phyloP scores from a whole-genome alignment of 2,329 filamentous ascomycete species.

The Atkinsonella texensis region DNA sequence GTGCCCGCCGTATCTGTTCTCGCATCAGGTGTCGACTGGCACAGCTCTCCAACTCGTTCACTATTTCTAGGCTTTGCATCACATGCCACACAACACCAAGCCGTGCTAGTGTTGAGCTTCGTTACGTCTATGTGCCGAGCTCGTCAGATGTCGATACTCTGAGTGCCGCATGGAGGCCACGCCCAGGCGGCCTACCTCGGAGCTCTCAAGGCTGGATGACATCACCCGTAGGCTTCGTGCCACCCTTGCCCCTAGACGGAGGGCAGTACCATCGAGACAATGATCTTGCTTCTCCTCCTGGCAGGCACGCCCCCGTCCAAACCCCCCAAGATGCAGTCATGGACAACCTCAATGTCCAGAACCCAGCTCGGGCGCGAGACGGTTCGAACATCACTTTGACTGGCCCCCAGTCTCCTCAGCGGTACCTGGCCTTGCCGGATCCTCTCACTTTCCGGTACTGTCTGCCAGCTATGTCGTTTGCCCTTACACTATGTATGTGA shows the following conservation, averaged over 20 bases:
- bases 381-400: constrained; percentile 7
- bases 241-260: constrained; percentile 6
- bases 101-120: neutral
- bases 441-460: constrained; percentile 43
- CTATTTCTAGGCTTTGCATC: constrained; percentile 1
- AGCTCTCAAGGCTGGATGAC: constrained; percentile 5
- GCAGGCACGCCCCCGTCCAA: neutral
- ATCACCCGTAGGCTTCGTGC: constrained; percentile 6
- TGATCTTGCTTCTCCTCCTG: constrained; percentile 1
- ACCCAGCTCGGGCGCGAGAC: constrained; percentile 6
- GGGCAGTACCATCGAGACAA: constrained; percentile 6
- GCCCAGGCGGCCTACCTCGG: constrained; percentile 2
- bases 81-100: constrained; percentile 4
- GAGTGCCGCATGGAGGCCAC: constrained; percentile 3
- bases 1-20: too few species aligned
- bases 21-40: too few species aligned
- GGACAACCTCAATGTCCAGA: constrained; percentile 1
- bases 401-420: constrained; percentile 20
- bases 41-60: too few species aligned
- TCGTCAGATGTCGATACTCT: constrained; percentile 1
- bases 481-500: neutral
- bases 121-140: neutral
- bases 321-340: neutral
- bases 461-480: neutral
- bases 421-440: constrained; percentile 44